These are phyloP conservation scores for Populus tremula DNA, from an alignment of 345 rosid species.

Conservation along the genomic window DNA sequence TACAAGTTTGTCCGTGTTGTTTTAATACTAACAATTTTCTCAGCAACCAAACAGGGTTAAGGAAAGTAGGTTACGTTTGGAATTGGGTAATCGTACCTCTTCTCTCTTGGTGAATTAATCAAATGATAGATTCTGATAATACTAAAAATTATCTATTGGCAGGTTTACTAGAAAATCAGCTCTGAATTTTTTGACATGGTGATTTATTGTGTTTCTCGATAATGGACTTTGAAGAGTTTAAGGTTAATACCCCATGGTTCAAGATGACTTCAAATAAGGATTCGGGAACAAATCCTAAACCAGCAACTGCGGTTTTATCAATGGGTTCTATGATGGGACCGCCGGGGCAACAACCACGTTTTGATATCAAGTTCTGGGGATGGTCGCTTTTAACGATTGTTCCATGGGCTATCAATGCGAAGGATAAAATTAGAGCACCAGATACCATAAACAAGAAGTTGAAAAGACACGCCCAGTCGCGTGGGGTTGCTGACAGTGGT, in stretches of 20 bases:
- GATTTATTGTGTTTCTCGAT: constrained; percentile 14
- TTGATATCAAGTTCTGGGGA: constrained; percentile 51
- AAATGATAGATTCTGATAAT: background rate
- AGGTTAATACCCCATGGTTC: constrained; percentile 40
- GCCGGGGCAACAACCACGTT: constrained; percentile 30
- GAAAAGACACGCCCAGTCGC: constrained; percentile 45
- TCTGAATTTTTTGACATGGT: background rate
- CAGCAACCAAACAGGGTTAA: too few species aligned
- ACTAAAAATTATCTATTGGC: background rate
- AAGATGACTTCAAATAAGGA: constrained; percentile 31
- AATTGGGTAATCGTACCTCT: background rate
- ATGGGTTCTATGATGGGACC: constrained; percentile 25
- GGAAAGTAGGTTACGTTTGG: too few species aligned
- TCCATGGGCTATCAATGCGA: constrained; percentile 44
- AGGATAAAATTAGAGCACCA: constrained; percentile 40
- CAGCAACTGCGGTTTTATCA: background rate
- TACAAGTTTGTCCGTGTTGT: too few species aligned
- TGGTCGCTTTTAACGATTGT: constrained; percentile 58
- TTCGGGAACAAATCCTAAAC: constrained; percentile 26
- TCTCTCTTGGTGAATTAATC: background rate
- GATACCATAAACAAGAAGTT: constrained; percentile 62
- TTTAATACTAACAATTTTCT: too few species aligned
- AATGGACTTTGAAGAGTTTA: constrained; percentile 51
- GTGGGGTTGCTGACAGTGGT: constrained; percentile 18
- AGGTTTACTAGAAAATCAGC: background rate